Conservation (phyloP, 2,329 filamentous ascomycete species). For the Sclerotiophoma versabilis region DNA sequence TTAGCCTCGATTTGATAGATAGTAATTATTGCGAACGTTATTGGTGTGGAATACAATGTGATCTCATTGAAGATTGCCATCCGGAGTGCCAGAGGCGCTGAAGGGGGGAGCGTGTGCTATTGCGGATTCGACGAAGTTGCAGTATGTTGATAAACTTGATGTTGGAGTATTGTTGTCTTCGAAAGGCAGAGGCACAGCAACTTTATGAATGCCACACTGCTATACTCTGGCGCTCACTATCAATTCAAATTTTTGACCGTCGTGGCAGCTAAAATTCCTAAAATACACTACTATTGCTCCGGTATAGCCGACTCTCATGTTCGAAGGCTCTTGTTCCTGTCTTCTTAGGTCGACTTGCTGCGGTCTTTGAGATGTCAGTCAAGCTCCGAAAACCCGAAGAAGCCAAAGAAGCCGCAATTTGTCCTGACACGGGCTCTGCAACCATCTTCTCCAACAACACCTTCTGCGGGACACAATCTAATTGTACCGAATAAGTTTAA, state of each 20-base stretch:
- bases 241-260: background rate
- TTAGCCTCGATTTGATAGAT: constrained; percentile 4
- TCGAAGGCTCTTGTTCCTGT: background rate
- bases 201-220: background rate
- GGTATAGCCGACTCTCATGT: background rate
- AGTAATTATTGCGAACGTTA: background rate
- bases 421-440: no score
- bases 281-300: background rate
- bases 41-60: background rate
- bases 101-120: constrained; percentile 11
- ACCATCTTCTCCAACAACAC: no score
- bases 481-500: no score
- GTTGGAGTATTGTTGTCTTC: no score
- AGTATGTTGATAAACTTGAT: background rate
- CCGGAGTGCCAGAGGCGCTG: constrained; percentile 7
- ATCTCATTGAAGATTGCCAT: constrained; percentile 5
- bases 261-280: background rate
- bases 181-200: background rate
- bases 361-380: background rate
- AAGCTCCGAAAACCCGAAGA: background rate
- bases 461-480: no score
- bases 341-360: background rate
- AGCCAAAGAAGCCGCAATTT: background rate
- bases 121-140: background rate
- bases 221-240: background rate